These are phyloP conservation scores for Debaryomycetaceae sp. DNA, from an alignment of 1,139 yeast genomes.

Conservation along the genomic window DNA sequence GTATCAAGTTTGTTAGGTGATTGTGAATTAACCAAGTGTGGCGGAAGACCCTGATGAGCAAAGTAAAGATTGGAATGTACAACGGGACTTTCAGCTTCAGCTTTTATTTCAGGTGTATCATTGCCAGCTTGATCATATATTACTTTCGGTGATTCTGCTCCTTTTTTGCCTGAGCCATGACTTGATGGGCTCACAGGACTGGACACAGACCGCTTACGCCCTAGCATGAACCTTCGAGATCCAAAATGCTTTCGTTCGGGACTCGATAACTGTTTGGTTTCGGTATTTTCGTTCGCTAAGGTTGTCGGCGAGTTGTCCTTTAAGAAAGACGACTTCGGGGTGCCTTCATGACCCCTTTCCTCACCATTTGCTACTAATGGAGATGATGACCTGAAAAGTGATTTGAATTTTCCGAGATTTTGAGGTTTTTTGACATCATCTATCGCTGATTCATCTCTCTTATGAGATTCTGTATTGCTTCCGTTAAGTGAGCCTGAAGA, in stretches of 20 bases:
- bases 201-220: conserved; percentile 25
- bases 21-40: conserved; percentile 36
- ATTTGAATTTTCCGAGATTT: conserved; percentile 20
- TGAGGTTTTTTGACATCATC: conserved; percentile 7
- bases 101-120: conserved; percentile 5
- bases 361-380: conserved; percentile 8
- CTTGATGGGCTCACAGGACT: conserved; percentile 11
- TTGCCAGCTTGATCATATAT: conserved; percentile 4
- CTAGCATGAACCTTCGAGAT: conserved; percentile 12
- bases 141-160: conserved; percentile 1
- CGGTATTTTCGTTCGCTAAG: background rate
- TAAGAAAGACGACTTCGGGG: background rate
- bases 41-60: conserved; percentile 56
- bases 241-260: background rate
- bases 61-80: conserved; percentile 48
- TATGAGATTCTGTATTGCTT: background rate
- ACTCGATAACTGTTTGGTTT: background rate
- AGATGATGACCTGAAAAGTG: conserved; percentile 19
- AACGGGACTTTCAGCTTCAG: conserved; percentile 20
- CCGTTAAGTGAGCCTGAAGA: conserved; percentile 4
- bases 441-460: background rate
- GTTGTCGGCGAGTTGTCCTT: background rate
- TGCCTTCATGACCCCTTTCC: conserved; percentile 1
- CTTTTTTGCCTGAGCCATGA: background rate
- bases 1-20: conserved; percentile 22